Evolutionary conservation across 176 grass and related monocot species (phyloP), one percentile per base, ranked within the genome.

Genomic region (Oryza australiensis): DNA sequence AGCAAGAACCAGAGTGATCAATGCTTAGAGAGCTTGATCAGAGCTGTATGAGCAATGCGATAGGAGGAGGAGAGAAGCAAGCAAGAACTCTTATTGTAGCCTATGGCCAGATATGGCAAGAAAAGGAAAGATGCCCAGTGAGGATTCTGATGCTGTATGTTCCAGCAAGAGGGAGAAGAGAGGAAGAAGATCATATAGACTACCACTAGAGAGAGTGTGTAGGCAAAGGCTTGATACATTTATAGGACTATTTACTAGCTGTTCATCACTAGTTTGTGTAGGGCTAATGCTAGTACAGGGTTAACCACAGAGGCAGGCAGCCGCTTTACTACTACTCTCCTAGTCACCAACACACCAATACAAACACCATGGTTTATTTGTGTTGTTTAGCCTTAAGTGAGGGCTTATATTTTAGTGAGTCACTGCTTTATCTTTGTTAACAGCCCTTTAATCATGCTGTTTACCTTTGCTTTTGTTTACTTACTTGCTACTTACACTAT

Each of bases 401-500:
- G 64, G 75, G 67, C 59, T 87, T 87, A 89, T 87, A 81, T 84
- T 69, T 63, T 68, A 72, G 80, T 33, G 79, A 26, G 14, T 16
- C 34, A 43, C 73, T 48, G 63, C 87, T 87, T 86, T 80, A 75
- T 69, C 87, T 89, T 89, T 92, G 23, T 81, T 84, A 89, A 92
- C 76, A 83, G 76, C 84, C 38, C 84, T 92, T 92, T 89, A 92
- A 89, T 87, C 84, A 84, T 92, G 87, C 66, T 92, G 87, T 73
- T 92, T 87, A 89, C 71, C 87, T 92, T 92, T 92, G 79, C 66
- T 86, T 89, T 92, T 83, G 70, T 91, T 91, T 67, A 76, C 32
- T 82, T 86, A 72, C 71, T 72, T 42, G 66, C 66, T 64, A 75
- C 77, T 67, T 70, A 70, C 86, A 72, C 27, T 80, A 9, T 66